These are phyloP conservation scores for Oxalis stricta DNA, from an alignment of 441 rosid species.

Conservation along the genomic window DNA sequence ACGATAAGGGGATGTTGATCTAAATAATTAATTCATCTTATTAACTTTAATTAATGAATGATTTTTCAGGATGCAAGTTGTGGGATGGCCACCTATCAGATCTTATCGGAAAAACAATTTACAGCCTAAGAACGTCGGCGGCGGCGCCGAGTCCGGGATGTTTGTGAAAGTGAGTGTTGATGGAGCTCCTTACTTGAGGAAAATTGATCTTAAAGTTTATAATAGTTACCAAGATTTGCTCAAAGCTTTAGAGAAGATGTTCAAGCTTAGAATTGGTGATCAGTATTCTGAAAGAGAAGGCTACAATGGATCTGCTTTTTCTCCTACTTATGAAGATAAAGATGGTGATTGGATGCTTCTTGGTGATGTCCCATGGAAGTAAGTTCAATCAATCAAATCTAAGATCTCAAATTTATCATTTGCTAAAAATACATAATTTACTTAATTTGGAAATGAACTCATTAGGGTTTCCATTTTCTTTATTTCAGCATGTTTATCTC, in stretches of 20 bases:
- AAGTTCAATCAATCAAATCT: slow-evolving; percentile 6
- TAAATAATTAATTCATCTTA: not conserved
- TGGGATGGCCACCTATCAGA: slow-evolving; percentile 65
- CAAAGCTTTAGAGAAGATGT: slow-evolving; percentile 41
- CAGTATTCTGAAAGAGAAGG: slow-evolving; percentile 20
- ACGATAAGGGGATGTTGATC: too few relatives aligned
- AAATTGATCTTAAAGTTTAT: slow-evolving; percentile 44
- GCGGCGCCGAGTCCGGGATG: slow-evolving; percentile 12
- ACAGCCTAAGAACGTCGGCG: slow-evolving; percentile 11
- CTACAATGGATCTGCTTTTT: slow-evolving; percentile 25
- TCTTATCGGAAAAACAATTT: slow-evolving; percentile 33
- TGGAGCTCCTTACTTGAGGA: slow-evolving; percentile 63
- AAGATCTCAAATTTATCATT: not conserved
- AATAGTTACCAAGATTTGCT: slow-evolving; percentile 37
- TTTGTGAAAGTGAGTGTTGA: slow-evolving; percentile 56
- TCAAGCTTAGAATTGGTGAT: slow-evolving; percentile 34
- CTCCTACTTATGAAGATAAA: slow-evolving; percentile 36
- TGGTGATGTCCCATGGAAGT: slow-evolving; percentile 38
- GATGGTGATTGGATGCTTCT: slow-evolving; percentile 47
- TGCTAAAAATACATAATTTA: too few relatives aligned
- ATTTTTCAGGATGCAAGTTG: slow-evolving; percentile 34
- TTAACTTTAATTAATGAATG: not conserved
- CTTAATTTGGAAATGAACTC: not conserved
- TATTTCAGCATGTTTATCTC: slow-evolving; percentile 24
- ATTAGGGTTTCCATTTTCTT: not conserved